phyloP scores from a whole-genome alignment of 331 rosid genomes.

The Quercus phellos region DNA sequence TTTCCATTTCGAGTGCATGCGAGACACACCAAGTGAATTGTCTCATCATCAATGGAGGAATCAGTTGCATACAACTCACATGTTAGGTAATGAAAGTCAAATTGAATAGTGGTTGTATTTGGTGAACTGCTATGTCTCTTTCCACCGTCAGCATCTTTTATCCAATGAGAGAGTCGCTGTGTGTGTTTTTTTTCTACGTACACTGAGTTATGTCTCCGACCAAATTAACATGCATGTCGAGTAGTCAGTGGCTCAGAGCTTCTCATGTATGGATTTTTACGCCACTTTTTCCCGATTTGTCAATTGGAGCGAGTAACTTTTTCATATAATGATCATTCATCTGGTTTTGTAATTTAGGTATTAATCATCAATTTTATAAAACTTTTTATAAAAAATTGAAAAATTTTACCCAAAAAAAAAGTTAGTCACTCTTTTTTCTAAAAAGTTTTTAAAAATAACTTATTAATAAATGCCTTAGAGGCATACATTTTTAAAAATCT shows the following conservation, averaged over 20 bases:
- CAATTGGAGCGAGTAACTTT: too few relatives aligned
- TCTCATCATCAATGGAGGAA: neutral
- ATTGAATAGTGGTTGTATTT: conserved; percentile 18
- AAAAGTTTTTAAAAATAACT: too few relatives aligned
- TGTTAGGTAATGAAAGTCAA: conserved; percentile 26
- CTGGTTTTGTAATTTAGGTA: too few relatives aligned
- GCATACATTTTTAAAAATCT: fast-evolving
- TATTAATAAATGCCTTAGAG: too few relatives aligned
- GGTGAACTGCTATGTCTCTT: conserved; percentile 39
- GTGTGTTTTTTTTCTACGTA: neutral
- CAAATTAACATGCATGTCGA: neutral
- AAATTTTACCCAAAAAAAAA: too few relatives aligned
- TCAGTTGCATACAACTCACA: conserved; percentile 25
- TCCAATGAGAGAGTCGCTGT: neutral
- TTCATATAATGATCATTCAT: too few relatives aligned
- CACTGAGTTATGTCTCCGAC: neutral
- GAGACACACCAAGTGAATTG: conserved; percentile 25
- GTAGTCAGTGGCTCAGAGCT: neutral
- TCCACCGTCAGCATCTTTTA: conserved; percentile 12
- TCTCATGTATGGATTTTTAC: neutral
- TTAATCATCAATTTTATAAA: too few relatives aligned
- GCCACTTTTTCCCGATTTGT: too few relatives aligned
- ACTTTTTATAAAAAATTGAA: too few relatives aligned
- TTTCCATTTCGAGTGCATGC: conserved; percentile 25
- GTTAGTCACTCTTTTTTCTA: too few relatives aligned